These are phyloP conservation scores for Leccinum colubrinum DNA, from an alignment of 1,284 basidiomycete species.

Conservation along the genomic window DNA sequence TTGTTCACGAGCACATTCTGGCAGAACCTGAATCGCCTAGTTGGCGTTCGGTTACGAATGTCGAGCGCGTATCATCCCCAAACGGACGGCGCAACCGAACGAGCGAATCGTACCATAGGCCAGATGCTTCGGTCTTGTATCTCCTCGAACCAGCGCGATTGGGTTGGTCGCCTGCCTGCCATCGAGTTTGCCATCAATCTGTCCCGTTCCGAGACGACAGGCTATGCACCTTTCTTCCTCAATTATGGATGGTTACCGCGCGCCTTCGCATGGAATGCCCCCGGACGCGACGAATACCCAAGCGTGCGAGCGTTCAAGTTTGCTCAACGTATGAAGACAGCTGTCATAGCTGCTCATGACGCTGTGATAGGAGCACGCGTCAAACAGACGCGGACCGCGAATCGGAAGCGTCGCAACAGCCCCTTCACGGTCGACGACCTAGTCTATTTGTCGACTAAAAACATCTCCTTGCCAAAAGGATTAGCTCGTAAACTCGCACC, in stretches of 20 bases:
- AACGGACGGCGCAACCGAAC: neutral
- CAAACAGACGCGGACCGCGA: constrained; percentile 29
- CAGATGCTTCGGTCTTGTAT: constrained; percentile 3
- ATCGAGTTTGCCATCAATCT: constrained; percentile 22
- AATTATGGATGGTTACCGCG: no score
- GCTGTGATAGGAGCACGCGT: constrained; percentile 28
- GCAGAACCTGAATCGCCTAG: neutral
- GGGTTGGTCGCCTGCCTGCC: neutral
- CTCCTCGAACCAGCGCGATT: constrained; percentile 2
- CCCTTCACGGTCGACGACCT: no score
- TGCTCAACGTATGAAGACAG: no score
- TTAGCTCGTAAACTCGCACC: no score
- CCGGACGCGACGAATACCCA: no score
- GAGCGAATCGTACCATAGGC: neutral
- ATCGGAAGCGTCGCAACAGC: constrained; percentile 12
- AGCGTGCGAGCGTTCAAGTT: no score
- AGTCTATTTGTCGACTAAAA: no score
- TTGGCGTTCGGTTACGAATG: neutral
- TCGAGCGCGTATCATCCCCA: constrained; percentile 2
- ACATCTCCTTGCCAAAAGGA: no score
- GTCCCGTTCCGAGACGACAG: constrained; percentile 14
- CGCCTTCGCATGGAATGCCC: no score
- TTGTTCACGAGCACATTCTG: neutral
- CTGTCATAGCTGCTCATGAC: no score
- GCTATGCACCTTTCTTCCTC: constrained; percentile 24